Base-by-base conservation (phyloP, 148 eudicot genomes). In the Suaeda aralocaspica region DNA sequence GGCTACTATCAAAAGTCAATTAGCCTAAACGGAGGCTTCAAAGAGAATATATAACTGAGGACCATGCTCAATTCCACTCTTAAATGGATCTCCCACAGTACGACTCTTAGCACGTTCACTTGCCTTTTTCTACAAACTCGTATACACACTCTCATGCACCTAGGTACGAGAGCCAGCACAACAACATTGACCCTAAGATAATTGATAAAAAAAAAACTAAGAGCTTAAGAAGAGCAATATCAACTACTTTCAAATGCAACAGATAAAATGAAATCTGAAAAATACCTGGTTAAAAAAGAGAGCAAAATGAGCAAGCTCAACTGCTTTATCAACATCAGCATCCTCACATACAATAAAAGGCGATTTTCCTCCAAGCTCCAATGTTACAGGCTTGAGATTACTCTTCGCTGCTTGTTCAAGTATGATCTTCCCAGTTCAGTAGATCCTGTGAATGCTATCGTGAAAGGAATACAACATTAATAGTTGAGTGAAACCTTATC, bases 121-220 rank as follows among this genome's bases (percentile, higher is more conserved):
- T 57, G 99, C 85, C 80, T n/a, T 94, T 94, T 81, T 89, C 99
- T n/a, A 94, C 70, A 64, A 91, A 91, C 66, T 94, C 96, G 75
- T 91, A 31, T 94, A 83, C 19, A 91, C 78, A 30, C 77, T 80
- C 77, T 94, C 97, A 53, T 94, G 99, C 41, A 91, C 99, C 45
- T 45, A 94, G 25, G 96, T 88, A 25, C 99, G 91, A 36, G 97
- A 93, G 49, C 96, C 98, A 69, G 98, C 98, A 80, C 90, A 84
- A 52, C 98, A 93, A 68, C 98, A 93, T 85, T 94, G 99, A 12
- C 99, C 99, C 99, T 93, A 59, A 9, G 65, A 49, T 13, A 68
- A 36, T 8, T 3, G 5, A 36, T 8, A 36, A n/a, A n/a, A n/a
- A n/a, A 48, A 22, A 36, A 69, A 50, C 26, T 44, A 39, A 71